Evolutionary conservation across 805 yeast genomes (phyloP), one percentile per base, ranked within the genome.

Genomic region (Soucietia sequanensis): DNA sequence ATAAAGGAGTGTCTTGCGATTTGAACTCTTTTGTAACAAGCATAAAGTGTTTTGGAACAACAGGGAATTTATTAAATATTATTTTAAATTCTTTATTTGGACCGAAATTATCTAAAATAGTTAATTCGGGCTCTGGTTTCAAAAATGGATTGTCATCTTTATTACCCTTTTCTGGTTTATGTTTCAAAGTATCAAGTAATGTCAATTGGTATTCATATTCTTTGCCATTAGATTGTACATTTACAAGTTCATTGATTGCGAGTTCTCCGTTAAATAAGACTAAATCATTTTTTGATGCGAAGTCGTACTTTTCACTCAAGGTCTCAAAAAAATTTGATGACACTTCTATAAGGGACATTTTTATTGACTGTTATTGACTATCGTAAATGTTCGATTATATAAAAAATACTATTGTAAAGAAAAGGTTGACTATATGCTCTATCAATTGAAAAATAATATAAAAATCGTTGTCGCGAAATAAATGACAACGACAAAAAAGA

Each of bases 11-110:
- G 22, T 72, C 73, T 58, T 91, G 98, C 2, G 82, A 68, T 43
- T 76, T 75, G 59, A 81, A 85, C 34, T 78, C 72, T 42, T 78
- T 84, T 1, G 98, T 88, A 6, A 90, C 80, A 35, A 89, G 51
- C 62, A 93, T 65, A 36, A 86, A 74, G 57, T 91, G 99, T 48
- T 80, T 76, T 28, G 85, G 78, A 4, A 83, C 75, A 24, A 90
- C 81, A 7, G 97, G 95, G 59, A 76, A 93, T 59, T 91, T 93
- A 69, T 91, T 91, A 46, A 88, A 72, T 5, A 91, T 77, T 22
- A 91, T 58, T 43, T 79, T 69, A 35, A 65, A 65, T 31, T 65
- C 70, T 51, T 82, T 77, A 19, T 75, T 63, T 4, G 65, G 69
- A 8, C 76, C 76, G 38, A 74, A 70, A 30, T 70, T 70, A 7